phyloP scores from a whole-genome alignment of 2,329 filamentous ascomycete species.

The Arachnopeziza araneosa region DNA sequence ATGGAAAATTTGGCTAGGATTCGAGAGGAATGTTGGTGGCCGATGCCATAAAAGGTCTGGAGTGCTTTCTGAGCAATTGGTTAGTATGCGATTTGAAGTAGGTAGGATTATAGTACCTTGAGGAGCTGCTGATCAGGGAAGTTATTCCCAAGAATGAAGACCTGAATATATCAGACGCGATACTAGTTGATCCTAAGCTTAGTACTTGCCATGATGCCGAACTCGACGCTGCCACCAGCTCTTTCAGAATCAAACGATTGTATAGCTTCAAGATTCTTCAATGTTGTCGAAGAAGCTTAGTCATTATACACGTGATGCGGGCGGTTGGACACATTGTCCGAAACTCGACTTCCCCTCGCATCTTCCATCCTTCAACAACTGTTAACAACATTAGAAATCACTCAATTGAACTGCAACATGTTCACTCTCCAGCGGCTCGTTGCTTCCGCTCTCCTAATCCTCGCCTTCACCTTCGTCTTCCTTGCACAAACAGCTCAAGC shows the following conservation, averaged over 20 bases:
- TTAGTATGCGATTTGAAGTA: not conserved
- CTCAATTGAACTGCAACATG: not conserved
- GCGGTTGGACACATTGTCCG: not conserved
- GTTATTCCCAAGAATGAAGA: not conserved
- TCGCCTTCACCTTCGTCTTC: conserved; percentile 69
- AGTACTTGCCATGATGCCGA: not conserved
- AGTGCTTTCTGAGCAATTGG: conserved; percentile 57
- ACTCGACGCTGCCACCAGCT: not conserved
- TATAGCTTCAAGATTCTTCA: not conserved
- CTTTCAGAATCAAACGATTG: not conserved
- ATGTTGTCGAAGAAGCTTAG: not conserved
- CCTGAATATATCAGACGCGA: not conserved
- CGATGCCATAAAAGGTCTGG: conserved; percentile 81
- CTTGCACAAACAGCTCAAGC: conserved; percentile 71
- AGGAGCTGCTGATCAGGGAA: not conserved
- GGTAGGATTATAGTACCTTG: not conserved
- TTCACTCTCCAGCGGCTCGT: not conserved
- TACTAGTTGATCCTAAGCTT: not conserved
- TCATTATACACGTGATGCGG: not conserved
- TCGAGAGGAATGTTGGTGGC: conserved; percentile 59
- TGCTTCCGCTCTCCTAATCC: conserved; percentile 62
- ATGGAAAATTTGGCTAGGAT: conserved; percentile 89
- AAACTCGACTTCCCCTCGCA: not conserved
- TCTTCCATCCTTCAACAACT: not conserved
- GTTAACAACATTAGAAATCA: not conserved